A percentile compares a stretch with the other conserved stretches of the same genome.
These are phyloP conservation scores for Malus fusca DNA, from an alignment of 306 rosid genomes.

Conservation along the genomic window DNA sequence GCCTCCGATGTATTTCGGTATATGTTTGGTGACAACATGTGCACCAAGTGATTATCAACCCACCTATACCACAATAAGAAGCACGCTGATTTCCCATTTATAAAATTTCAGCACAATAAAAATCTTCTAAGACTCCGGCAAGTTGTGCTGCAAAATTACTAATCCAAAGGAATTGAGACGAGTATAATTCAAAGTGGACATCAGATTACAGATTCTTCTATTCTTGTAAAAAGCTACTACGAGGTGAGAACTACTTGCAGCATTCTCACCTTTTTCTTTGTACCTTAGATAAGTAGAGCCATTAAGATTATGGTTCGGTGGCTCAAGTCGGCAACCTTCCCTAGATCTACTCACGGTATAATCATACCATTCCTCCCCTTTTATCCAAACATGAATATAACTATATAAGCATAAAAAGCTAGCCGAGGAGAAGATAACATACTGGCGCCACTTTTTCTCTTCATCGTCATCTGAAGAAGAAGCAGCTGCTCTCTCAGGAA, in stretches of 20 bases:
- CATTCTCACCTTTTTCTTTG: neutral
- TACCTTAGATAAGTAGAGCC: neutral
- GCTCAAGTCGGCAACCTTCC: neutral
- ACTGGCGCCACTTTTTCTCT: constrained; percentile 90
- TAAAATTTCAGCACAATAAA: neutral
- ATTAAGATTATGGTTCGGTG: neutral
- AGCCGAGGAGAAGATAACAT: constrained; percentile 22
- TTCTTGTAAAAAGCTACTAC: neutral
- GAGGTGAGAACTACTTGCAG: neutral
- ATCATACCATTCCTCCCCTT: neutral
- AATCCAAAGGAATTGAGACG: neutral
- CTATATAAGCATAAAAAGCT: neutral
- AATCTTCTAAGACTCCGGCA: neutral
- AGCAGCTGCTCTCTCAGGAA: constrained; percentile 24
- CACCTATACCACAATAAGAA: constrained; percentile 48
- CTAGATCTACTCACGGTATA: neutral
- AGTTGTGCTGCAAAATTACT: neutral
- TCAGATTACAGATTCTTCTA: neutral
- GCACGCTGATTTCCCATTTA: neutral
- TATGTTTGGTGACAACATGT: constrained; percentile 82
- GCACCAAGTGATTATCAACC: constrained; percentile 93
- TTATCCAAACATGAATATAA: neutral
- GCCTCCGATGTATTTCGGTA: constrained; percentile 86
- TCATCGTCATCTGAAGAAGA: constrained; percentile 54
- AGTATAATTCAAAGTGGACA: neutral